Percentiles rank a stretch among this genome's conserved stretches.
Conservation (phyloP, 75 land plant species). For the Selaginella moellendorffii region DNA sequence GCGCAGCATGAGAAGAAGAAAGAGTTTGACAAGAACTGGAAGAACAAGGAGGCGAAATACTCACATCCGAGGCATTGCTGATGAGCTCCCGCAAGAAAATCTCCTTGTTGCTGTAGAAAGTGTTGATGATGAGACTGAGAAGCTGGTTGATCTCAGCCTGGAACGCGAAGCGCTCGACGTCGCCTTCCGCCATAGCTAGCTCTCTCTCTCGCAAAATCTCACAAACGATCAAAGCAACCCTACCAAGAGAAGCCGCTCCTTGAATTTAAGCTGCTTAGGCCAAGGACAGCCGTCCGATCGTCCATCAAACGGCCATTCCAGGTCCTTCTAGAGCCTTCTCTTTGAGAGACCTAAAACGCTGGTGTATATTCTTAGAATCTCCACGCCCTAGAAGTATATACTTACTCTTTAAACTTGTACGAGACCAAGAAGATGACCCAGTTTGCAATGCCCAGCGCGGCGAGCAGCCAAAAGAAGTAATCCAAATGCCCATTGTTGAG, state of each 20-base stretch:
- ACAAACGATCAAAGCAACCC: neutral
- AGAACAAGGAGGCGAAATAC: constrained; percentile 7
- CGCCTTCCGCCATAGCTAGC: constrained; percentile 22
- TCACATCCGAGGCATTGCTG: constrained; percentile 61
- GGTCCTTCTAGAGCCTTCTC: neutral
- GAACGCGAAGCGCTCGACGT: constrained; percentile 54
- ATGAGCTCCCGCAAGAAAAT: constrained; percentile 57
- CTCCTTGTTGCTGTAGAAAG: constrained; percentile 71
- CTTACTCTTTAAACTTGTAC: no score
- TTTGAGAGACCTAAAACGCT: no score
- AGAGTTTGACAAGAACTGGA: neutral
- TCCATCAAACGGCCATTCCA: neutral
- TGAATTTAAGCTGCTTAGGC: neutral
- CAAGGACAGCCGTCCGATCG: neutral
- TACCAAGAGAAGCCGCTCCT: neutral
- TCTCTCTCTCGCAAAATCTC: no score
- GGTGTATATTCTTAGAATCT: no score
- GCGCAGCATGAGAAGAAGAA: neutral
- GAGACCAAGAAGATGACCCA: no score
- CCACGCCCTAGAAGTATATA: no score
- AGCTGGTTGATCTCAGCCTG: constrained; percentile 77
- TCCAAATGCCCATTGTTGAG: no score
- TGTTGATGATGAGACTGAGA: constrained; percentile 60
- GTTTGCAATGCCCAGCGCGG: no score
- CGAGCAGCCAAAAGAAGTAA: no score